Evolutionary conservation across 2,329 filamentous ascomycete genomes (phyloP).

Genomic region (Beauveria scarabaeidicola): DNA sequence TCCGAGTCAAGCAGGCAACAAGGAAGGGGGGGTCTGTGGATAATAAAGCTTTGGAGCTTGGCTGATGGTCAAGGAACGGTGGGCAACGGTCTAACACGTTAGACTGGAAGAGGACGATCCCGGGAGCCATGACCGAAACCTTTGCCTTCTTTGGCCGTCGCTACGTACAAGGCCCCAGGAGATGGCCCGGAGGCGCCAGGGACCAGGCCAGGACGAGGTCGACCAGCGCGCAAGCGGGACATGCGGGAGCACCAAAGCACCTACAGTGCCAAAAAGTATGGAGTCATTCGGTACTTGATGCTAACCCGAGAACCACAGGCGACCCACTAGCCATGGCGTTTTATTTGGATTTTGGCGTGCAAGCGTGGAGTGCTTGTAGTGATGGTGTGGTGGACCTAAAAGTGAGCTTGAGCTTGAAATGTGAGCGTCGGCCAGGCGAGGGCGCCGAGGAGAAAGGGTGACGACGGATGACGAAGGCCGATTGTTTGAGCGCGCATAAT

Average conservation of each 20-base stretch:
- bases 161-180: not conserved
- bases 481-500: not conserved
- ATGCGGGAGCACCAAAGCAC: not conserved
- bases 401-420: constrained; percentile 6
- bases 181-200: constrained; percentile 4
- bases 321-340: constrained; percentile 10
- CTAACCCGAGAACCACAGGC: constrained; percentile 4
- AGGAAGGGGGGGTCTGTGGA: constrained; percentile 5
- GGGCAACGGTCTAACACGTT: not conserved
- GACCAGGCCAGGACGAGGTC: not conserved
- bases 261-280: constrained; percentile 10
- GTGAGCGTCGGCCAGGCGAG: no score
- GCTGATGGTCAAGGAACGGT: not conserved
- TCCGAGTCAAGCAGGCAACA: not conserved
- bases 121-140: not conserved
- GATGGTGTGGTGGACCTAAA: constrained; percentile 10
- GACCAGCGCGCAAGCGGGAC: not conserved
- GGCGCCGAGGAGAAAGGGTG: not conserved
- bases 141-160: not conserved
- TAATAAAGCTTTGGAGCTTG: constrained; percentile 4
- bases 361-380: not conserved
- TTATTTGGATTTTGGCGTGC: constrained; percentile 3
- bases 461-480: not conserved
- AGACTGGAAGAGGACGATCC: not conserved
- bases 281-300: constrained; percentile 1